Evolutionary conservation across 352 stramenopile species (phyloP), one percentile per base, ranked within the genome.

Genomic region (Phytophthora macrochlamydospora): DNA sequence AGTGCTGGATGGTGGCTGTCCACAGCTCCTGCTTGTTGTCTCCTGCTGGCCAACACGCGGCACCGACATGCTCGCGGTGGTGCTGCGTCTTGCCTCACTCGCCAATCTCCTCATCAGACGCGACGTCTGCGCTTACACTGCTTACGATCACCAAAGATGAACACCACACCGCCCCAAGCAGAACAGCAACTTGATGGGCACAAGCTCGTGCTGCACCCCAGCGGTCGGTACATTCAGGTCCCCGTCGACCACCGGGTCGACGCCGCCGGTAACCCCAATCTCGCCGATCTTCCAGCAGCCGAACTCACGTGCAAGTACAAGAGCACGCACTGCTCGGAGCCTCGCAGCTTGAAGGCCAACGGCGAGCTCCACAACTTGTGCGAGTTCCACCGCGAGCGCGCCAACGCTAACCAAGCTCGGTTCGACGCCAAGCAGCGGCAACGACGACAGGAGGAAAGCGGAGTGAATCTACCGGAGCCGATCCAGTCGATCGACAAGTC

Each of bases 341-440:
- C 52, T 1, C 61, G 59, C 13, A 62, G 49, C 51, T 31, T 60
- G 2, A 73, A 69, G 38, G 46, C 46, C 2, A 75, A 62, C 28
- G 65, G 65, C 38, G 51, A 83, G 14, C 67, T 79, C 24, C 78
- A 88, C 56, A 79, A 78, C 14, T 62, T 87, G 46, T 88, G 79
- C 58, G 58, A 84, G n/a, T 56, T 75, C 44, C 81, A 90, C 59
- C 76, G 81, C 30, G 59, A 69, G 24, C 74, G 81, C 42, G 77
- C 80, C 30, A 90, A 89, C 44, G 55, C 57, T 24, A 86, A 87
- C 69, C 81, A 90, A 75, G 75, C 76, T 14, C 67, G 73, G 14
- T 75, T 83, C n/a, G 71, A 90, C 51, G 55, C 51, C 37, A 71
- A 57, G 43, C 50, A 54, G 37, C 31, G 60, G 24, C 60, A 73